A percentile compares a stretch with the other conserved stretches of the same genome.
Evolutionary conservation across 495 filamentous ascomycete genomes (phyloP).

Genomic region (Penicillium waksmanii): DNA sequence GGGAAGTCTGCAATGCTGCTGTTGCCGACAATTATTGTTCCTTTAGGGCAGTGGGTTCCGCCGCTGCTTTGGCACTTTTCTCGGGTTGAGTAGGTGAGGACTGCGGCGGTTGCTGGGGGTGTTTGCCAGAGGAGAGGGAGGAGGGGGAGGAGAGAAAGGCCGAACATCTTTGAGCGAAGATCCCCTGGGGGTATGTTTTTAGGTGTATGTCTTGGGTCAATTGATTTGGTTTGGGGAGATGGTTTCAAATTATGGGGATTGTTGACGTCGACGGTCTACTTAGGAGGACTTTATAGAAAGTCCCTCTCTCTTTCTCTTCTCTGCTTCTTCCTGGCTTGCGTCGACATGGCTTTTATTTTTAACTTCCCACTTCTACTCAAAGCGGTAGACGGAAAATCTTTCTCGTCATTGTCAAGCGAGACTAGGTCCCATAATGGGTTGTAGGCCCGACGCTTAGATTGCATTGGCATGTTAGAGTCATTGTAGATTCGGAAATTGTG

Average conservation of each 20-base stretch:
- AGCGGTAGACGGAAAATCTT: not conserved
- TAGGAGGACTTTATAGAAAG: not conserved
- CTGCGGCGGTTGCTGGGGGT: not conserved
- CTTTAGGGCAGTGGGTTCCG: slow-evolving; percentile 48
- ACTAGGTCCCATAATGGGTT: slow-evolving; percentile 7
- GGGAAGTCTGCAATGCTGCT: slow-evolving; percentile 42
- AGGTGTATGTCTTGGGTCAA: not conserved
- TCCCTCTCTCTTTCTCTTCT: not conserved
- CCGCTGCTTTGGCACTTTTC: slow-evolving; percentile 21
- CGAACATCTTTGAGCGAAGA: not conserved
- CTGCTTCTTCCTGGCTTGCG: not conserved
- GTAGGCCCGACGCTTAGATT: slow-evolving; percentile 3
- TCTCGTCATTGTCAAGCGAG: not conserved
- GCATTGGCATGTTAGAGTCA: not conserved
- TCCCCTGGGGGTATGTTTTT: not conserved
- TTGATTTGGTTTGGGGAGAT: not conserved
- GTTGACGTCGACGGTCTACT: no score
- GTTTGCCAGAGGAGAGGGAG: slow-evolving; percentile 16
- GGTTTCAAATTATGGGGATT: no score
- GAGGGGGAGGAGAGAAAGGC: slow-evolving; percentile 10
- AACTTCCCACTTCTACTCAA: not conserved
- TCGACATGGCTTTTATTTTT: not conserved
- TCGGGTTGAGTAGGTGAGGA: not conserved
- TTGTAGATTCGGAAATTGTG: not conserved
- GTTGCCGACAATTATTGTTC: slow-evolving; percentile 51